Conservation (phyloP, 768 basidiomycete genomes). For the Tylopilus plumbeoviolaceoides region DNA sequence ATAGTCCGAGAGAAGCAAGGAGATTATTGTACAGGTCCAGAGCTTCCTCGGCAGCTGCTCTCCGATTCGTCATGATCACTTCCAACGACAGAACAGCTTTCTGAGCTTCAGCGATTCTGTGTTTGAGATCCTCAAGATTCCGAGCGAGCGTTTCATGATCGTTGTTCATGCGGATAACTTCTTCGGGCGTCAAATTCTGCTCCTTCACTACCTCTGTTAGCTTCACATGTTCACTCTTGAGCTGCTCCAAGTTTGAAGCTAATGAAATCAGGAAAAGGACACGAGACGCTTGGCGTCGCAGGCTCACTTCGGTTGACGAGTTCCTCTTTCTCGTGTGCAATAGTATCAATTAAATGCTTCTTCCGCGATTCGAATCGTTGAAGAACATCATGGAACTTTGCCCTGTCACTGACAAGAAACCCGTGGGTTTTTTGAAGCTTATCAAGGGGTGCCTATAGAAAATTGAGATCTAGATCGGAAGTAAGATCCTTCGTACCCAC, state of each 20-base stretch:
- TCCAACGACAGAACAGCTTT: constrained; percentile 75
- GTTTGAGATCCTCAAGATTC: constrained; percentile 71
- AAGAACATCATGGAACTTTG: constrained; percentile 75
- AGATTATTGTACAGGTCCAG: constrained; percentile 75
- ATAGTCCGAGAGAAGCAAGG: constrained; percentile 70
- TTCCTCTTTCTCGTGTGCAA: constrained; percentile 65
- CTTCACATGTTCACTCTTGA: constrained; percentile 60
- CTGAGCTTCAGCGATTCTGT: constrained; percentile 71
- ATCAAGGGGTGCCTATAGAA: constrained; percentile 54
- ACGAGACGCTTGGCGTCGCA: not conserved
- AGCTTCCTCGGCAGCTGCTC: constrained; percentile 77
- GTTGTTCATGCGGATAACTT: constrained; percentile 86
- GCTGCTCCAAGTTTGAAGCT: constrained; percentile 61
- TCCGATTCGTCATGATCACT: constrained; percentile 75
- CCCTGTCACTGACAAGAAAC: constrained; percentile 64
- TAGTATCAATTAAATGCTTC: constrained; percentile 62
- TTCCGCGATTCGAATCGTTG: constrained; percentile 66
- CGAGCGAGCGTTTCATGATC: constrained; percentile 78
- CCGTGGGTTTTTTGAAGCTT: constrained; percentile 61
- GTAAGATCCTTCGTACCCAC: constrained; percentile 34
- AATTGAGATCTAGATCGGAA: not conserved
- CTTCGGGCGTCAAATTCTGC: constrained; percentile 89
- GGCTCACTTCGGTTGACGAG: constrained; percentile 50
- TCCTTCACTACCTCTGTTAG: constrained; percentile 66
- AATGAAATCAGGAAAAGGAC: constrained; percentile 3